These are phyloP conservation scores for Penicillium sclerotigenum DNA, from an alignment of 2,329 filamentous ascomycete species.

Conservation along the genomic window DNA sequence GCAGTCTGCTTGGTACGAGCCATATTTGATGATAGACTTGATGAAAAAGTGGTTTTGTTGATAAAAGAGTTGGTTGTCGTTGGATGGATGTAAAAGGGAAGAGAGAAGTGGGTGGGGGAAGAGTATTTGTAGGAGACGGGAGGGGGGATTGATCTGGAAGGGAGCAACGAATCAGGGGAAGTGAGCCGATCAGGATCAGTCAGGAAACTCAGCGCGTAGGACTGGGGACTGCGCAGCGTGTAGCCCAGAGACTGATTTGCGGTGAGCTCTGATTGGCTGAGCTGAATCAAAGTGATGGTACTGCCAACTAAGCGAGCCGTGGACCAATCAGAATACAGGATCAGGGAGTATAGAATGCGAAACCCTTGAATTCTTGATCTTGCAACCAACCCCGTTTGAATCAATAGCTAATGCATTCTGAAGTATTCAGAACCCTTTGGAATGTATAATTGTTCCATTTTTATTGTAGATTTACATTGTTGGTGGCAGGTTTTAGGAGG, in stretches of 20 bases:
- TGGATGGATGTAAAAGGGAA: slow-evolving; percentile 36
- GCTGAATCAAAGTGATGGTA: slow-evolving; percentile 12
- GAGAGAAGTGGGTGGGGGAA: slow-evolving; percentile 39
- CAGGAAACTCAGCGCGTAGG: slow-evolving; percentile 22
- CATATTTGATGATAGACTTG: slow-evolving; percentile 41
- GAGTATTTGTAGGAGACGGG: slow-evolving; percentile 42
- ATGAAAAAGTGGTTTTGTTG: slow-evolving; percentile 30
- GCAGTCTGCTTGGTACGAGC: slow-evolving; percentile 54
- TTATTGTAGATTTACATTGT: slow-evolving; percentile 15
- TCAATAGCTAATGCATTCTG: slow-evolving; percentile 15
- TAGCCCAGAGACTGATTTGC: slow-evolving; percentile 35
- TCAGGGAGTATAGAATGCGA: slow-evolving; percentile 34
- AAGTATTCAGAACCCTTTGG: slow-evolving; percentile 11
- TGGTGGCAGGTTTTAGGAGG: slow-evolving; percentile 18
- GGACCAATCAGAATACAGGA: slow-evolving; percentile 39
- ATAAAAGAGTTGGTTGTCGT: slow-evolving; percentile 30
- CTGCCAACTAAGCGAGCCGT: slow-evolving; percentile 35
- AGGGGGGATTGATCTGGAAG: slow-evolving; percentile 37
- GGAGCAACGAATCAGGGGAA: slow-evolving; percentile 19
- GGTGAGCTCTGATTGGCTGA: slow-evolving; percentile 20
- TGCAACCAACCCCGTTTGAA: slow-evolving; percentile 25
- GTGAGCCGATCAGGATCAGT: slow-evolving; percentile 17
- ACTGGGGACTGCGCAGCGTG: slow-evolving; percentile 17
- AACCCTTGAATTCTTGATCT: slow-evolving; percentile 34
- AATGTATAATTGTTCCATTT: slow-evolving; percentile 16